Base-by-base conservation (phyloP, 805 yeast genomes). In the Clavispora fructus region DNA sequence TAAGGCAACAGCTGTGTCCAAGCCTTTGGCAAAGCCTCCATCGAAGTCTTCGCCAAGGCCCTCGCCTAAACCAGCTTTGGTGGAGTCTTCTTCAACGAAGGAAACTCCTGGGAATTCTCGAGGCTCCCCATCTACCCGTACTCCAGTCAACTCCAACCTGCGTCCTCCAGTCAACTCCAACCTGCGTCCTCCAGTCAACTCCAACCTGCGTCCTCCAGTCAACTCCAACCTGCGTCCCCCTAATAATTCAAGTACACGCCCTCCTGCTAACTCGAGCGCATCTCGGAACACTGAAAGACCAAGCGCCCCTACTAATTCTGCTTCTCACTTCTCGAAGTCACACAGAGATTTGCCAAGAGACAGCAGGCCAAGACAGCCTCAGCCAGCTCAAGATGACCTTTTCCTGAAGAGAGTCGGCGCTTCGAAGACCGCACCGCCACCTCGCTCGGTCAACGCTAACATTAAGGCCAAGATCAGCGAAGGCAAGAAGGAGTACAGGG, bases 401-500 rank as follows among this genome's bases (percentile, higher is more conserved):
- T 33, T 33, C 37, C 37, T 12, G 13, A n/a, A 33, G 9, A 33
- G 25, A 16, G 4, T 33, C 8, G 13, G 25, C 11, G 9, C 25
- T 4, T 9, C 37, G 6, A 33, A 33, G 25, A 3, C 13, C 13
- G 37, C 37, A 16, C 25, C 37, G 2, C 37, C 37, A 4, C 25
- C 25, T 16, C 37, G 37, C 25, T 33, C 37, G 6, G 7, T 16
- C 7, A 17, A 16, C 9, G 11, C 25, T 25, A 33, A 33, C 13
- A 33, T 33, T 23, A 60, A 59, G 39, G 47, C 60, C 1, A 54
- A 55, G 19, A 53, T 63, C 27, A 46, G 50, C 19, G 56, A 55
- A 42, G 67, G 62, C 23, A 62, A 59, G 45, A 55, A 47, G 23
- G 66, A 62, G 16, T 58, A 53, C 35, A 47, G 47, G 13, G 40